Evolutionary conservation across 331 rosid genomes (phyloP), one percentile per base, ranked within the genome.

Genomic region (Pyrus hybrid): DNA sequence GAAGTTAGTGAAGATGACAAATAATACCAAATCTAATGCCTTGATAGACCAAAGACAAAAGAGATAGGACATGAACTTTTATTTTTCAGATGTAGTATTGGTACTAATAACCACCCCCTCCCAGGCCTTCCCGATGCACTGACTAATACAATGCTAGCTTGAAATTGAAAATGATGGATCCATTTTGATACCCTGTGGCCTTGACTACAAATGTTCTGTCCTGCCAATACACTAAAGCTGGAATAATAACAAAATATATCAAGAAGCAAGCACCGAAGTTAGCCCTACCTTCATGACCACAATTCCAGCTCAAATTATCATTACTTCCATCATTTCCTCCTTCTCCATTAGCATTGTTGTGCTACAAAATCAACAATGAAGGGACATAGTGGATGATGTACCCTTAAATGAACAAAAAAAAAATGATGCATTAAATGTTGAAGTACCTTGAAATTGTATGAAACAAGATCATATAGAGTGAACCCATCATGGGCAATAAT

Each of bases 311-410:
- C 35, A 89, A 85, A 85, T 88, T 92, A 78, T 90, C 99, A 74
- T 89, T 88, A 84, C 82, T 8, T 77, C 99, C 99, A 45, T 95
- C 97, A 80, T 87, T 88, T 78, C 97, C 97, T 73, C 93, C 93
- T 89, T 95, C 99, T 51, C 99, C 99, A 67, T 95, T 95, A 81
- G 93, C 97, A 72, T 89, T 79, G 80, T 95, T 95, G 86, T 95
- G 99, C 99, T 95, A 75, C 81, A 88, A 86, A 82, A 84, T 67
- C 87, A 80, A 79, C 54, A 80, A 79, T 71, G 64, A 85, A 54
- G 74, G 64, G 66, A 81, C 64, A 80, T 22, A 62, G n/a, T 21
- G 60, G 51, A 62, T 30, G 29, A 60, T 26, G 11, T 32, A 66
- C 30, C 76, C 73, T 60, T 61, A 30, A 54, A 63, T 49, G 41